Evolutionary conservation across 225 moss, liverwort and hornwort species (phyloP).

Genomic region (Lunularia cruciata): DNA sequence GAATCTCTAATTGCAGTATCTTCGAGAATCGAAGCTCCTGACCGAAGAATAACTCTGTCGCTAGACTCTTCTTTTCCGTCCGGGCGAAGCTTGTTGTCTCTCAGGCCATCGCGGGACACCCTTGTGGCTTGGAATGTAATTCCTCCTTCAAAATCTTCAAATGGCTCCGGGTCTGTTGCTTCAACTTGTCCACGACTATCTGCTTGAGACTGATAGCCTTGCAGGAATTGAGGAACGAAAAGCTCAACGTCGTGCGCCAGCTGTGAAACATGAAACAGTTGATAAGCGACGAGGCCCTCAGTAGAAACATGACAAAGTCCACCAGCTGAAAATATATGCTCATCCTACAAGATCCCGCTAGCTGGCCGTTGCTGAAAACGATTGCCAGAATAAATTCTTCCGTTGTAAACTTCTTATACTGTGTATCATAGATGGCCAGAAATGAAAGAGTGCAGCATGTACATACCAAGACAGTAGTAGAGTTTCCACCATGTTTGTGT

Average conservation of each 20-base stretch:
- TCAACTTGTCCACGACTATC: not conserved
- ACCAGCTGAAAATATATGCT: too few relatives aligned
- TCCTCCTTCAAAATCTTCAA: conserved; percentile 29
- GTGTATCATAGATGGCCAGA: too few relatives aligned
- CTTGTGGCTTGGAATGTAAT: not conserved
- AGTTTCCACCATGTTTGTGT: conserved; percentile 10
- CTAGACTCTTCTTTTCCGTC: too few relatives aligned
- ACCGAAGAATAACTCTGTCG: not conserved
- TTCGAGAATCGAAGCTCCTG: not conserved
- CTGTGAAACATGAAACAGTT: not conserved
- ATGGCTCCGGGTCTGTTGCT: conserved; percentile 12
- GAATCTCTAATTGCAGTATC: not conserved
- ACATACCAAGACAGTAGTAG: conserved; percentile 14
- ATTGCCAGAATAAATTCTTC: not conserved
- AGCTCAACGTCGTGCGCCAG: not conserved
- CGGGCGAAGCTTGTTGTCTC: not conserved
- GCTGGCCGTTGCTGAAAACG: not conserved
- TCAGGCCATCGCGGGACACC: not conserved
- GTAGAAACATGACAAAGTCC: too few relatives aligned
- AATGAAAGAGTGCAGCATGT: not conserved
- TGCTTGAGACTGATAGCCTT: not conserved
- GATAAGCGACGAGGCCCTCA: not conserved
- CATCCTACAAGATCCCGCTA: too few relatives aligned
- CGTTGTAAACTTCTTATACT: too few relatives aligned
- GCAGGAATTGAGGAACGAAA: not conserved